Conservation (phyloP, 805 yeast genomes). For the Jamesozyma rosinii region DNA sequence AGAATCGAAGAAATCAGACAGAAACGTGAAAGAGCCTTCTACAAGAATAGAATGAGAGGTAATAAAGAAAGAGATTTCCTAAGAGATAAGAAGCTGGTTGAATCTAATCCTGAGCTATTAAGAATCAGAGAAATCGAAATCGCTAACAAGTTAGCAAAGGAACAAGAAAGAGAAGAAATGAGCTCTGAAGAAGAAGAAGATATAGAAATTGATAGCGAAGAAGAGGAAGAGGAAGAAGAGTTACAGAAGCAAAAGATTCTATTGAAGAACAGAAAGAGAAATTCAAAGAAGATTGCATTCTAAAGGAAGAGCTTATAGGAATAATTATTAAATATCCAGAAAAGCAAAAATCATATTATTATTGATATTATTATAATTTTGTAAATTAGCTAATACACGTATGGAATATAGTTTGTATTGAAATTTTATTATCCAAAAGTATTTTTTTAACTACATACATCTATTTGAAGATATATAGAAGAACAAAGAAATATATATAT, state of each 20-base stretch:
- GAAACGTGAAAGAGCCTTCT: constrained; percentile 96
- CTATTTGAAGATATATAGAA: too few species aligned
- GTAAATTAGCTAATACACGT: too few species aligned
- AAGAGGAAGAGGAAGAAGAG: constrained; percentile 40
- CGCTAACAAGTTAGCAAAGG: constrained; percentile 63
- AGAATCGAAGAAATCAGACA: constrained; percentile 93
- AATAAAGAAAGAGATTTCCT: constrained; percentile 81
- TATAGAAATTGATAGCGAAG: constrained; percentile 42
- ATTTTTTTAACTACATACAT: too few species aligned
- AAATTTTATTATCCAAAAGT: too few species aligned
- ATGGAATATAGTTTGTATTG: too few species aligned
- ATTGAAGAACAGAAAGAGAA: constrained; percentile 41
- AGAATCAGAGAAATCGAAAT: constrained; percentile 90
- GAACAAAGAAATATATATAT: too few species aligned
- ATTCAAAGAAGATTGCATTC: constrained; percentile 35
- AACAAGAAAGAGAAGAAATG: constrained; percentile 47
- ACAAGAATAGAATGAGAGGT: constrained; percentile 98
- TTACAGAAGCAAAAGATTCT: constrained; percentile 53
- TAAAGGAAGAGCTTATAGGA: too few species aligned
- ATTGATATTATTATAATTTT: background rate
- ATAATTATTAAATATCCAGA: too few species aligned
- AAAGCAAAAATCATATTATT: too few species aligned
- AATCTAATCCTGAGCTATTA: constrained; percentile 77
- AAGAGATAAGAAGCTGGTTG: constrained; percentile 81
- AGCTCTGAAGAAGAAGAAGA: constrained; percentile 37